Base-by-base conservation (phyloP, 177 flowering plant species). In the Vitis hybrid region DNA sequence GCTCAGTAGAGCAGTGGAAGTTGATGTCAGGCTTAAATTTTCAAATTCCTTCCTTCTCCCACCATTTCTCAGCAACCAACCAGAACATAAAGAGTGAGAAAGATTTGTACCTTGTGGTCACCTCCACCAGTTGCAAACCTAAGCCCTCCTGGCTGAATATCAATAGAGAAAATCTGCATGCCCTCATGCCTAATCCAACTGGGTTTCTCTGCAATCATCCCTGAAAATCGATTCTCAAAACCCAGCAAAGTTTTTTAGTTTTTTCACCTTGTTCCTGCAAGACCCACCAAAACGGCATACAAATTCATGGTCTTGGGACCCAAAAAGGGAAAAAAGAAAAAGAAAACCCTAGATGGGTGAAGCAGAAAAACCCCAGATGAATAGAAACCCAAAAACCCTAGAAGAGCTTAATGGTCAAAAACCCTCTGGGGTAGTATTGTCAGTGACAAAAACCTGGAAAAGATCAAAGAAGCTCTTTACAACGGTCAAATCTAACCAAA, bases 91-190 rank as follows among this genome's bases (percentile, higher is more conserved):
- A 21, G 62, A 56, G 51, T 50, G n/a, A 64, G 64, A 18, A 18
- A 52, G 30, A 50, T 11, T 4, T n/a, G n/a, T 70, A 91, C 99
- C 98, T 95, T 95, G 71, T 91, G 98, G 79, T 95, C 99, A 68
- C 99, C 99, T 56, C 99, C 99, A 30, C 98, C 98, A 75, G 99
- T 91, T 14, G 97, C 97, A 77, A 95, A 88, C 85, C 98, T 80
- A 62, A 82, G 87, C 1, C 92, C 94, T 74, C 97, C 97, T 40
- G 98, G 97, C 72, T 95, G 98, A 74, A 95, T 85, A 81, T 95
- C 97, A 80, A 93, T 81, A 60, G 98, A 91, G 87, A 95, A 95
- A 66, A 93, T 91, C 80, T 93, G 98, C 94, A 91, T 77, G n/a
- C 97, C 93, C 74, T 92, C 98, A 85, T 95, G 99, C 75, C 84